Evolutionary conservation across 2,329 filamentous ascomycete species (phyloP).

Genomic region (Fusarium nanum): DNA sequence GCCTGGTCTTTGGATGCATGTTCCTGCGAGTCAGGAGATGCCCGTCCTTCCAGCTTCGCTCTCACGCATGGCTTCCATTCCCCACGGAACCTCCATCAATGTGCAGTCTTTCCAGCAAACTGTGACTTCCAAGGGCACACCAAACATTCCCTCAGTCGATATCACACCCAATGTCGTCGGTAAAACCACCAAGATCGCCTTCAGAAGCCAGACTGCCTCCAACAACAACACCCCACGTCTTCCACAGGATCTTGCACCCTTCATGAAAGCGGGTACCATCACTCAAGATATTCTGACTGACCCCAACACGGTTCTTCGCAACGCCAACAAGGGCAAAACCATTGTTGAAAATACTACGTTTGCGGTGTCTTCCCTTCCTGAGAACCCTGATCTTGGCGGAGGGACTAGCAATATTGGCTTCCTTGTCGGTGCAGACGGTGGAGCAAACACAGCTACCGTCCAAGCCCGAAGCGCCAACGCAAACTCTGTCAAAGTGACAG

Average conservation of each 20-base stretch:
- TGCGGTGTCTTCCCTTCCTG: conserved; percentile 43
- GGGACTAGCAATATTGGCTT: conserved; percentile 46
- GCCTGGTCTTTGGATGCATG: conserved; percentile 55
- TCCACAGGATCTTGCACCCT: conserved; percentile 48
- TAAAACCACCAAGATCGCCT: not conserved
- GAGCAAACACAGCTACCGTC: conserved; percentile 48
- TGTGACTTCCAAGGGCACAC: conserved; percentile 29
- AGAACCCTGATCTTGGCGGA: conserved; percentile 43
- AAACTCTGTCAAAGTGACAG: conserved; percentile 20
- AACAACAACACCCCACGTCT: conserved; percentile 38
- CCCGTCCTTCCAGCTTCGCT: conserved; percentile 43
- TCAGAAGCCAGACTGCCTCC: conserved; percentile 20
- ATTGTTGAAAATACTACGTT: conserved; percentile 50
- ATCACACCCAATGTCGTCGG: conserved; percentile 44
- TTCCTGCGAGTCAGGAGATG: conserved; percentile 47
- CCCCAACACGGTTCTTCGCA: conserved; percentile 46
- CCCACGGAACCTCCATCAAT: conserved; percentile 58
- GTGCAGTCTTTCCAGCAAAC: conserved; percentile 49
- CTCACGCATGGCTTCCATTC: conserved; percentile 56
- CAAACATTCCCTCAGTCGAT: conserved; percentile 30
- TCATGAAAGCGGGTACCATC: conserved; percentile 48
- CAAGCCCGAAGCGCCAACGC: conserved; percentile 34
- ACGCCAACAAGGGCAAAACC: conserved; percentile 48
- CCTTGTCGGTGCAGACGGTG: conserved; percentile 22
- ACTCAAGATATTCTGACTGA: conserved; percentile 48